Percentiles rank a stretch among this genome's conserved stretches.
These are phyloP conservation scores for Byssoonygena ceratinophila DNA, from an alignment of 2,329 filamentous ascomycete species.

Conservation along the genomic window DNA sequence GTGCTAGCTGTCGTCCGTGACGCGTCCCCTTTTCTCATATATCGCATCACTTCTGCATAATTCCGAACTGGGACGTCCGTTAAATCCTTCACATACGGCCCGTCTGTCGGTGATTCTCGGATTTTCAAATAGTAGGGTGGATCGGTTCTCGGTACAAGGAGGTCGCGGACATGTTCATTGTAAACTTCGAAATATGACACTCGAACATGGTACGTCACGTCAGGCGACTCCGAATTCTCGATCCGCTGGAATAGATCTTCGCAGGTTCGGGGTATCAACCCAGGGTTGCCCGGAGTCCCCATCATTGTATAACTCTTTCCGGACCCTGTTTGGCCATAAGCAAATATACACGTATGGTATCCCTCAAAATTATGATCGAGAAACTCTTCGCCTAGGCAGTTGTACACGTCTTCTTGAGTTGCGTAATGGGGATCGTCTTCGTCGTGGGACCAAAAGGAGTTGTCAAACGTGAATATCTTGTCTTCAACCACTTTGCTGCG, in stretches of 20 bases:
- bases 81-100: conserved; percentile 92
- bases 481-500: conserved; percentile 67
- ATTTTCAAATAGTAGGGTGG: conserved; percentile 92
- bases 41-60: conserved; percentile 74
- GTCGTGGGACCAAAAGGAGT: conserved; percentile 95
- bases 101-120: conserved; percentile 85
- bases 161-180: conserved; percentile 94
- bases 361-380: conserved; percentile 98
- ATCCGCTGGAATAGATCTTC: conserved; percentile 94
- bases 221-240: conserved; percentile 69
- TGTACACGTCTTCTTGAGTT: conserved; percentile 85
- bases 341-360: conserved; percentile 98
- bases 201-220: conserved; percentile 91
- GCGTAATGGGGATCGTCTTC: conserved; percentile 73
- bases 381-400: conserved; percentile 88
- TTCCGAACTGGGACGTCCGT: conserved; percentile 86
- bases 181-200: conserved; percentile 99
- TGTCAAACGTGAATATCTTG: conserved; percentile 91
- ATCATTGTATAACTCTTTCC: conserved; percentile 99
- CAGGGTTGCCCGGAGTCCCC: conserved; percentile 74
- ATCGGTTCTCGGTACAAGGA: conserved; percentile 70
- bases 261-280: conserved; percentile 88
- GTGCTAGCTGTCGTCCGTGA: conserved; percentile 85
- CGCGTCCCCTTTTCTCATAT: conserved; percentile 81
- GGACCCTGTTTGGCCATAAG: conserved; percentile 93